phyloP scores from a whole-genome alignment of 2,329 filamentous ascomycete species.

The Lachnellula occidentalis region DNA sequence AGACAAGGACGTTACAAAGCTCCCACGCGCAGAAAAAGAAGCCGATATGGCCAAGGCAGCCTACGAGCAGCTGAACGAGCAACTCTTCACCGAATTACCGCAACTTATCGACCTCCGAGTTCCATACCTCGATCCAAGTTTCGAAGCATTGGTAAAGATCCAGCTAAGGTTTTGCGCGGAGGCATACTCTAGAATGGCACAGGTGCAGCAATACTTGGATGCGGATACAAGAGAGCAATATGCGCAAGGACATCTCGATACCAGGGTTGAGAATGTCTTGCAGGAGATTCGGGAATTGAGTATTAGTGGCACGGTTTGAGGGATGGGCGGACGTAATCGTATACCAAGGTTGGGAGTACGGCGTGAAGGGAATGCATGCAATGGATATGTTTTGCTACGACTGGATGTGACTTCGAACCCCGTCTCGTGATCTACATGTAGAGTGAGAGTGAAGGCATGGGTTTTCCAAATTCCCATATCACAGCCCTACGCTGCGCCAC shows the following conservation, averaged over 20 bases:
- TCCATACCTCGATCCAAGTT: conserved; percentile 92
- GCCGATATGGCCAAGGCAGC: conserved; percentile 87
- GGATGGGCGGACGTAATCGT: neutral
- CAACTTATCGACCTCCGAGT: conserved; percentile 96
- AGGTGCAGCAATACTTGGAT: conserved; percentile 97
- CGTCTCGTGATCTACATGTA: neutral
- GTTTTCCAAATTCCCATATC: neutral
- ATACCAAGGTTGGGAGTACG: conserved; percentile 17
- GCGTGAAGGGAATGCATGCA: conserved; percentile 11
- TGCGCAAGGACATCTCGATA: conserved; percentile 86
- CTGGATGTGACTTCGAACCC: neutral
- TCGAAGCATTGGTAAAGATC: conserved; percentile 98
- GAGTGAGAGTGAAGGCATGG: neutral
- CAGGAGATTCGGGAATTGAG: conserved; percentile 96
- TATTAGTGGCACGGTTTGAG: conserved; percentile 68
- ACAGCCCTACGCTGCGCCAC: conserved; percentile 14
- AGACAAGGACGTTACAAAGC: conserved; percentile 95
- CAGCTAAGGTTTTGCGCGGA: conserved; percentile 96
- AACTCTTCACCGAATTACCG: conserved; percentile 85
- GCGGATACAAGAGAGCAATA: conserved; percentile 95
- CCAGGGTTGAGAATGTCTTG: conserved; percentile 86
- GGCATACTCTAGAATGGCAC: conserved; percentile 95
- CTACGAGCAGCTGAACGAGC: conserved; percentile 96
- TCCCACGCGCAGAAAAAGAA: conserved; percentile 93
- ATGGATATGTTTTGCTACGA: neutral